A percentile compares a stretch with the other conserved stretches of the same genome.
phyloP scores from a whole-genome alignment of 2,329 filamentous ascomycete species.

The Hypomyces perniciosus region DNA sequence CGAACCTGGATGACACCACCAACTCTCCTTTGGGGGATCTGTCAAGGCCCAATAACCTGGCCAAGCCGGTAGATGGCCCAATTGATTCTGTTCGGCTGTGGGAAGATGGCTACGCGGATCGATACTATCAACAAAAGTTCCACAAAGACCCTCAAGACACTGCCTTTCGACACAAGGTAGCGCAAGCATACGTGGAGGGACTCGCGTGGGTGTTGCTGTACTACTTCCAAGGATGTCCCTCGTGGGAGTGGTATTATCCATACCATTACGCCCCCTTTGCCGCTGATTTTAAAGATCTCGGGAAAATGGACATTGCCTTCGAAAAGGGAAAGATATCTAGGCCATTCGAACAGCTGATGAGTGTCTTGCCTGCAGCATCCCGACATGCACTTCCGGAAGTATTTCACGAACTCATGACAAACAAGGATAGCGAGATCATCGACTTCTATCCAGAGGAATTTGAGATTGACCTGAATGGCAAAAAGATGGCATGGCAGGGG shows the following conservation, averaged over 20 bases:
- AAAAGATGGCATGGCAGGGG: conserved; percentile 98
- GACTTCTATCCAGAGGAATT: conserved; percentile 98
- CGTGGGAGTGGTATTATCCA: conserved; percentile 99
- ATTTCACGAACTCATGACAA: conserved; percentile 87
- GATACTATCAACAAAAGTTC: conserved; percentile 98
- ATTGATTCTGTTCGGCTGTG: conserved; percentile 82
- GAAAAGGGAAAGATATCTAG: conserved; percentile 78
- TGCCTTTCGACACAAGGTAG: conserved; percentile 84
- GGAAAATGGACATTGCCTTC: conserved; percentile 73
- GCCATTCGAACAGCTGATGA: conserved; percentile 97
- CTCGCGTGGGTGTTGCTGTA: conserved; percentile 93
- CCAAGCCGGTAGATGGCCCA: conserved; percentile 55
- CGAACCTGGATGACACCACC: conserved; percentile 56
- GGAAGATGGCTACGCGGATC: conserved; percentile 91
- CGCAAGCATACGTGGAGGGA: conserved; percentile 86
- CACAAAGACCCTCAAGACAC: conserved; percentile 73
- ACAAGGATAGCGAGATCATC: conserved; percentile 83
- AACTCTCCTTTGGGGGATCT: conserved; percentile 57
- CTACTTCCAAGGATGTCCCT: conserved; percentile 97
- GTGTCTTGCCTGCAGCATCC: conserved; percentile 87
- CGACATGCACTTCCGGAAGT: conserved; percentile 82
- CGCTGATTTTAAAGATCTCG: conserved; percentile 82
- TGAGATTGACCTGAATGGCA: conserved; percentile 87
- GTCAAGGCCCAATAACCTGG: conserved; percentile 39
- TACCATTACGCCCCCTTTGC: conserved; percentile 98